Percentiles rank a stretch among this genome's conserved stretches.
phyloP scores from a whole-genome alignment of 768 basidiomycete species.

The Rhodotorula kratochvilovae region DNA sequence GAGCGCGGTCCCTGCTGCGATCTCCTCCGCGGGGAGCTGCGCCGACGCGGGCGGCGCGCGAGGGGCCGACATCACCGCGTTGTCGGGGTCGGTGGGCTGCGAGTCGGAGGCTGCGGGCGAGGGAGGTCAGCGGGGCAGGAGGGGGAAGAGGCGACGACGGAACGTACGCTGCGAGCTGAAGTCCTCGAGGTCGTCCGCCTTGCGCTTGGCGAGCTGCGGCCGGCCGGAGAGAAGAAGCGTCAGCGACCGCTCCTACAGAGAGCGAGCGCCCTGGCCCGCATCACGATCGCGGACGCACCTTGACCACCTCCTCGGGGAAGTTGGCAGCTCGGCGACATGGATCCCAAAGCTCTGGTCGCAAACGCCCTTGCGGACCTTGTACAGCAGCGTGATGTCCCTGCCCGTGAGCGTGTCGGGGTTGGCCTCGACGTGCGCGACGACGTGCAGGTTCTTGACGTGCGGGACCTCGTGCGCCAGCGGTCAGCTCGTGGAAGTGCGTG shows the following conservation, averaged over 20 bases:
- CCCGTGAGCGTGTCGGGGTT: constrained; percentile 49
- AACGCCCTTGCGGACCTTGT: constrained; percentile 72
- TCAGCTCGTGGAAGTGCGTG: constrained; percentile 93
- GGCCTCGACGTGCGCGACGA: constrained; percentile 80
- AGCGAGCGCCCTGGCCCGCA: no score
- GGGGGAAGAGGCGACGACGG: neutral
- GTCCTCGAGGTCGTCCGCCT: constrained; percentile 86
- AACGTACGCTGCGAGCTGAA: constrained; percentile 57
- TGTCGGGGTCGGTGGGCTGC: constrained; percentile 28
- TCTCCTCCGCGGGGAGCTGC: constrained; percentile 52
- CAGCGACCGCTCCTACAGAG: neutral
- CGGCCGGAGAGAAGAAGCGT: neutral
- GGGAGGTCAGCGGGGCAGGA: neutral
- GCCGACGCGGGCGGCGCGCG: constrained; percentile 3
- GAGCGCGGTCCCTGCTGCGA: constrained; percentile 72
- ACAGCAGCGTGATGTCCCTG: constrained; percentile 74
- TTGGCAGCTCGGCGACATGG: constrained; percentile 93
- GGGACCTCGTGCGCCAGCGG: constrained; percentile 79
- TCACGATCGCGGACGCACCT: constrained; percentile 52
- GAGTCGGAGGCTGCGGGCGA: neutral
- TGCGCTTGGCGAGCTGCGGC: constrained; percentile 74
- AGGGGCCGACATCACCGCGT: neutral
- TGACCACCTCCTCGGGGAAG: constrained; percentile 90
- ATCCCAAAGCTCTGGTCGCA: constrained; percentile 98
- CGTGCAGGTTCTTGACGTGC: constrained; percentile 90